Evolutionary conservation across 306 rosid genomes (phyloP).

Genomic region (Cyamopsis tetragonoloba): DNA sequence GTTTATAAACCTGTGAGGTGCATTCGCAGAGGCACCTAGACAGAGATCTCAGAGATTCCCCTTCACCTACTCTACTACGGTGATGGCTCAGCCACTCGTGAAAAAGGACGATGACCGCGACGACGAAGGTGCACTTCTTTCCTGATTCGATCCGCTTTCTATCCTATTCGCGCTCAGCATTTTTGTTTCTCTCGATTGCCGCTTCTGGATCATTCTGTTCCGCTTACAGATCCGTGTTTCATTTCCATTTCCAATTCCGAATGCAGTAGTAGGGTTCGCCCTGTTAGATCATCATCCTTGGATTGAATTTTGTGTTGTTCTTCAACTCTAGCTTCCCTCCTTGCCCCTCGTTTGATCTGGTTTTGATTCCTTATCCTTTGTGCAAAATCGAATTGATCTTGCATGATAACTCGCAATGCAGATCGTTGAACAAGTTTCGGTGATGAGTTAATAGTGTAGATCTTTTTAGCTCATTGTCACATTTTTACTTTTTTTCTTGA

Average conservation of each 20-base stretch:
- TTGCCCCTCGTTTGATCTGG: conserved; percentile 34
- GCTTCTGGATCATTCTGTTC: conserved; percentile 27
- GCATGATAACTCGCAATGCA: conserved; percentile 35
- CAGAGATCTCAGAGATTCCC: conserved; percentile 38
- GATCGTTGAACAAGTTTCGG: conserved; percentile 26
- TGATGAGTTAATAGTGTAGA: conserved; percentile 33
- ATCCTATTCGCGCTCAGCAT: conserved; percentile 3
- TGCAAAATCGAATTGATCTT: not conserved
- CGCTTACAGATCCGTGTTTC: conserved; percentile 51
- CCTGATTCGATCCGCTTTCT: conserved; percentile 24
- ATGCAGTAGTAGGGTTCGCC: not conserved
- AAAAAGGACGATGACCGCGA: conserved; percentile 98
- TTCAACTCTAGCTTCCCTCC: conserved; percentile 22
- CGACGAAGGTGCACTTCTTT: conserved; percentile 63
- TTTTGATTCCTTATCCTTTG: conserved; percentile 15
- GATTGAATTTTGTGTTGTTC: conserved; percentile 22
- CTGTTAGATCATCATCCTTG: conserved; percentile 11
- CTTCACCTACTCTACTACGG: conserved; percentile 17
- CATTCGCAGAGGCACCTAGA: conserved; percentile 20
- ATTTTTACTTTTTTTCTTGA: not conserved
- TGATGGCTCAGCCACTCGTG: conserved; percentile 78
- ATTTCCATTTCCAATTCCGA: conserved; percentile 11
- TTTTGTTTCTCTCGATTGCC: conserved; percentile 1
- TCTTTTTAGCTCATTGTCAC: conserved; percentile 22
- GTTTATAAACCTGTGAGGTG: conserved; percentile 14